Base-by-base conservation (phyloP, 805 yeast genomes). In the Kodamaea hsintzibuensis region DNA sequence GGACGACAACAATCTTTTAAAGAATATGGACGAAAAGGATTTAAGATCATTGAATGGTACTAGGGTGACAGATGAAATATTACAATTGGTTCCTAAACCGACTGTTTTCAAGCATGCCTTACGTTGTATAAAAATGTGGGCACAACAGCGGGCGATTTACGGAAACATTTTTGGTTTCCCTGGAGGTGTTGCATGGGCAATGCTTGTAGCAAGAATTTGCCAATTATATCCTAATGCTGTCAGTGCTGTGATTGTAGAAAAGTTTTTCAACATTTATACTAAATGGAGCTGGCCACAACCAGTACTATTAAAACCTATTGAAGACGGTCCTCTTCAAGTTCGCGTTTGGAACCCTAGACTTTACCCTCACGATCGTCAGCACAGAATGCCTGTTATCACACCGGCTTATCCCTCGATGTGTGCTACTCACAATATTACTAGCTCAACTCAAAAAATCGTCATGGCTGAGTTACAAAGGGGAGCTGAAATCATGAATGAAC, bases 121-220 rank as follows among this genome's bases (percentile, higher is more conserved):
- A 54, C 78, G 99, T 59, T 92, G 96, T 13, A 89, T 95, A 58
- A 95, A 95, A 70, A 78, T 95, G 64, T 95, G 99, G 99, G 99
- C 99, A 0, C 93, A 91, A 66, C 83, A 91, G 63, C 80, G 98
- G 49, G 98, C 97, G 0, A 83, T 95, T 13, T 95, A 95, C 71
- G 98, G 90, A 6, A 95, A 95, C 66, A 88, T 95, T 45, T 90
- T 88, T 80, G 99, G 99, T 0, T 95, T 93, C 71, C 99, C 98
- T 0, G 99, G 99, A 64, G 99, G 99, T 70, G 99, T 95, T 48
- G 99, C 99, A 1, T 95, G 99, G 99, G 99, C 99, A 0, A 95
- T 95, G 98, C 71, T 95, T 42, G 98, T 92, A n/a, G 99, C 98
- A 1, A 80, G 99, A 62, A 91, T 95, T 27, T 95, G 99, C 70